Evolutionary conservation across 768 basidiomycete species (phyloP), one percentile per base, ranked within the genome.

Genomic region (Podaxis sp.): DNA sequence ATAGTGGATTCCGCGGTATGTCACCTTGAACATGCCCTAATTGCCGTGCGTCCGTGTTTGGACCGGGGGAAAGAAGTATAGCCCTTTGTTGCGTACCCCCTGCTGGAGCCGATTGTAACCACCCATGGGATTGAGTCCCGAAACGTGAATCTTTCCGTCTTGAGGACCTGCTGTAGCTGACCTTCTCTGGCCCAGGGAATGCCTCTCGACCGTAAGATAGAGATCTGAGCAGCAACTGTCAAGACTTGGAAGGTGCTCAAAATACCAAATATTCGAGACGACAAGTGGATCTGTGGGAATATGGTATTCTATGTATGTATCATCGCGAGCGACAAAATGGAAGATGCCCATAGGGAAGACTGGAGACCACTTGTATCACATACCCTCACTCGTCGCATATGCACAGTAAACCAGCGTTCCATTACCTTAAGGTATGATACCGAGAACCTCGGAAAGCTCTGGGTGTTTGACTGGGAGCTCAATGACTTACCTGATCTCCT

Each of bases 71-170:
- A 33, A 28, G 49, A n/a, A 15, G 42, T 53, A 3, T 44, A n/a
- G 17, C 19, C 17, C 5, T 19, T 46, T 7, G 44, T 17, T 4
- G 22, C 74, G 72, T 59, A 82, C 82, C 83, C 74, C 59, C 84
- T 75, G 36, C 85, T 84, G 71, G 86, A 87, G 6, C 84, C 84
- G 67, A 85, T 86, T 15, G 83, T 76, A 40, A 83, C 67, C 30
- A 42, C 79, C 78, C 39, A 77, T 73, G 39, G 84, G 83, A 68
- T 85, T 79, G 17, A 74, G 63, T 30, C 64, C 66, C 12, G 61
- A 40, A 19, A 59, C 59, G 44, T 69, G 74, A 28, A 78, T 71
- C 39, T 70, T 65, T 17, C 72, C 68, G 52, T 77, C 73, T 13
- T 74, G 52, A 79, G 64, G 68, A 81, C 83, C 57, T 85, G 78